These are phyloP conservation scores for Aphanomyces euteiches DNA, from an alignment of 352 stramenopile species.

Conservation along the genomic window DNA sequence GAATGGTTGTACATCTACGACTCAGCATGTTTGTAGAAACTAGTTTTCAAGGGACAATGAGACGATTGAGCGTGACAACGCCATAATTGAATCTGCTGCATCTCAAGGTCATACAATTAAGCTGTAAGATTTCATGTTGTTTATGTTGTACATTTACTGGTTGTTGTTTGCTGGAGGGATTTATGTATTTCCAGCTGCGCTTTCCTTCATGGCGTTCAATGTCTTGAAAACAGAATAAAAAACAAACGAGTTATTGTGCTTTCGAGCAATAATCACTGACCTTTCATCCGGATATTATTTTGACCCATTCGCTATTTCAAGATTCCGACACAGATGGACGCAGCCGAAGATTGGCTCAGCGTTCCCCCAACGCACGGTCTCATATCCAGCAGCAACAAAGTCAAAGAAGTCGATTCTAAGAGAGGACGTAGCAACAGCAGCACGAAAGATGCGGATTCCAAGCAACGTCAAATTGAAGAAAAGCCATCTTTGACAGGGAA, in stretches of 20 bases:
- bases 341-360: conserved; percentile 15
- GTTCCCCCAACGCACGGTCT: conserved; percentile 17
- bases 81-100: too few species aligned
- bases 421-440: too few species aligned
- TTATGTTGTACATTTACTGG: too few species aligned
- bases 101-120: too few species aligned
- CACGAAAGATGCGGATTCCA: conserved; percentile 18
- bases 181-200: neutral
- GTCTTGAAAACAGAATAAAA: neutral
- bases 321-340: conserved; percentile 23
- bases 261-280: conserved; percentile 14
- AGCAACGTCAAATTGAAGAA: conserved; percentile 28
- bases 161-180: too few species aligned
- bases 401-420: too few species aligned
- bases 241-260: neutral
- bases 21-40: too few species aligned
- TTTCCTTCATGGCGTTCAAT: too few species aligned
- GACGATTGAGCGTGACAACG: too few species aligned
- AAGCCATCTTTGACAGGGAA: conserved; percentile 20
- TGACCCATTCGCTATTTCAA: conserved; percentile 14
- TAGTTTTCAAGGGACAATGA: too few species aligned
- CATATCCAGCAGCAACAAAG: conserved; percentile 21
- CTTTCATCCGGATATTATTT: conserved; percentile 5
- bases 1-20: too few species aligned
- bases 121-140: too few species aligned